A percentile compares a stretch with the other conserved stretches of the same genome.
Conservation (phyloP, 2,329 filamentous ascomycete species). For the Dichotomopilus funicola region DNA sequence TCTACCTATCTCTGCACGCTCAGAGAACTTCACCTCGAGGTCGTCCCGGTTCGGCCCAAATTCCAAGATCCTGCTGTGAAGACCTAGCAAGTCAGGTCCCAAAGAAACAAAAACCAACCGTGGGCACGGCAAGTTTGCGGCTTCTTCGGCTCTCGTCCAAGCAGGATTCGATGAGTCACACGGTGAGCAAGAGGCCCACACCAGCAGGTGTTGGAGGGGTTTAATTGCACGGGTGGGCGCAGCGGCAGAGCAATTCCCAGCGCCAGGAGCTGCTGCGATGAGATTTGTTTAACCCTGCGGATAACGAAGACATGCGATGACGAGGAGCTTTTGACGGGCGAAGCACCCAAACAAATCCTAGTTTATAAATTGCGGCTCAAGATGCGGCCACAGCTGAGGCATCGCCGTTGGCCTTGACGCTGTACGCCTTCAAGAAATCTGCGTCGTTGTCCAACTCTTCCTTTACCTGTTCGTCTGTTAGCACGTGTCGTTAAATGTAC, state of each 20-base stretch:
- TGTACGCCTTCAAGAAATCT: slow-evolving; percentile 74
- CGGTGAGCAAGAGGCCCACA: neutral
- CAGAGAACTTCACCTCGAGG: too few relatives aligned
- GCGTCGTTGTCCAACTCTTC: slow-evolving; percentile 82
- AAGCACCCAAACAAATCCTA: neutral
- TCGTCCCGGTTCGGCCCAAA: too few relatives aligned
- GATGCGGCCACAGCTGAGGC: slow-evolving; percentile 29
- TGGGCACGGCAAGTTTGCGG: neutral
- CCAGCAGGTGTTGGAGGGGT: neutral
- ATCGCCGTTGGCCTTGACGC: slow-evolving; percentile 42
- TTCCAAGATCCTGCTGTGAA: neutral
- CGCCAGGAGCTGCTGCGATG: too few relatives aligned
- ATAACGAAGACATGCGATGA: too few relatives aligned
- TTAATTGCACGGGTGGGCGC: too few relatives aligned
- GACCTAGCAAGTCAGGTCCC: neutral
- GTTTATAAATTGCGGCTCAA: slow-evolving; percentile 3
- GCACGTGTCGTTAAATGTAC: slow-evolving; percentile 7
- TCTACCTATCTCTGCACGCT: too few relatives aligned
- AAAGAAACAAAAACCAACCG: neutral
- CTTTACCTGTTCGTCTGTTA: slow-evolving; percentile 59
- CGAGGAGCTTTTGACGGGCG: too few relatives aligned
- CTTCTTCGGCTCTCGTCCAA: neutral
- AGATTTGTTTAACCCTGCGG: too few relatives aligned
- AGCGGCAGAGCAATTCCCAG: too few relatives aligned
- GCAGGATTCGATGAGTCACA: neutral